A percentile compares a stretch with the other conserved stretches of the same genome.
Conservation (phyloP, 192 early-diverging fungal genomes). For the Coemansia sp. region DNA sequence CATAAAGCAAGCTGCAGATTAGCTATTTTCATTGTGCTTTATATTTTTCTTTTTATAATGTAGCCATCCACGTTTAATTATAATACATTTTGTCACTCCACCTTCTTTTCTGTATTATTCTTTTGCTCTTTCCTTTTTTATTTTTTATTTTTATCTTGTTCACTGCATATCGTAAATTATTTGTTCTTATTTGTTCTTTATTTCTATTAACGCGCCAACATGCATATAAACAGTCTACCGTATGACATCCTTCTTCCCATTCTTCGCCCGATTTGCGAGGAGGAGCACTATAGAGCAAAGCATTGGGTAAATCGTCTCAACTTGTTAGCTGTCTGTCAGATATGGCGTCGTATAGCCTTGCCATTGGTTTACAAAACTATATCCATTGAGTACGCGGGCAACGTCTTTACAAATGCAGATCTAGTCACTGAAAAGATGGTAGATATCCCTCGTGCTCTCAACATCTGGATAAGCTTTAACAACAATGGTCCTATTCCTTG, state of each 20-base stretch:
- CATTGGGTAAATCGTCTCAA: neutral
- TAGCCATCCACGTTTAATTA: too few species aligned
- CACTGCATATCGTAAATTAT: neutral
- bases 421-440: neutral
- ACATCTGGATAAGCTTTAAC: neutral
- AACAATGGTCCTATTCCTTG: neutral
- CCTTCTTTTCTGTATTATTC: too few species aligned
- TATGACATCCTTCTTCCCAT: neutral
- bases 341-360: neutral
- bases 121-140: too few species aligned
- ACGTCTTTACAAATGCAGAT: neutral
- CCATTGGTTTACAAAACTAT: slow-evolving; percentile 6
- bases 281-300: neutral
- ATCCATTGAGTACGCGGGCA: neutral
- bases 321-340: neutral
- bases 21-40: too few species aligned
- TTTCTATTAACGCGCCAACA: neutral
- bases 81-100: too few species aligned
- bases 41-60: too few species aligned
- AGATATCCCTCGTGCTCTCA: slow-evolving; percentile 1
- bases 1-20: too few species aligned
- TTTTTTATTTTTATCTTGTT: too few species aligned
- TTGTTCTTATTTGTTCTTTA: neutral
- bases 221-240: neutral
- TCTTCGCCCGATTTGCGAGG: neutral